These are phyloP conservation scores for Apophysomyces ossiformis DNA, from an alignment of 371 early-diverging fungal genomes.

Conservation along the genomic window DNA sequence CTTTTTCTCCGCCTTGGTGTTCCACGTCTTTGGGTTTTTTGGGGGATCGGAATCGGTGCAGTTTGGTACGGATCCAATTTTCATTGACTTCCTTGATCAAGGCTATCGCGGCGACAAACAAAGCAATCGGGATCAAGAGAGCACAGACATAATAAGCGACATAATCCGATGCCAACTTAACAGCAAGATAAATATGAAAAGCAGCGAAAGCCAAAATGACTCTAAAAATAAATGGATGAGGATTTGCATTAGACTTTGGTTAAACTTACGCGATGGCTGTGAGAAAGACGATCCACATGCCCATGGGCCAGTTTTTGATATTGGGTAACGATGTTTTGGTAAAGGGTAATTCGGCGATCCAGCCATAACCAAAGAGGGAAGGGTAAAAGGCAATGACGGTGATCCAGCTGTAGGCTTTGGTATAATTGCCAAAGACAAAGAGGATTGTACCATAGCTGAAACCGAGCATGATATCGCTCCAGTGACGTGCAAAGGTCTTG, in stretches of 20 bases:
- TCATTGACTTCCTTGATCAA: constrained; percentile 52
- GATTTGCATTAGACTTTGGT: background rate
- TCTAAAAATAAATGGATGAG: constrained; percentile 18
- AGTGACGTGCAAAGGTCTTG: constrained; percentile 69
- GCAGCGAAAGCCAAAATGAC: constrained; percentile 62
- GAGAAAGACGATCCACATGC: constrained; percentile 70
- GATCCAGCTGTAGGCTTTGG: constrained; percentile 64
- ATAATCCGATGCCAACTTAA: constrained; percentile 35
- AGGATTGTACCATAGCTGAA: constrained; percentile 68
- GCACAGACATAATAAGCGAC: constrained; percentile 63
- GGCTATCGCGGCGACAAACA: constrained; percentile 44
- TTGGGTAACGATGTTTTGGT: constrained; percentile 73
- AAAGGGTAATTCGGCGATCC: constrained; percentile 78
- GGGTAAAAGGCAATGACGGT: background rate
- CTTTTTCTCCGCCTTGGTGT: constrained; percentile 9
- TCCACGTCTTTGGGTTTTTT: constrained; percentile 7
- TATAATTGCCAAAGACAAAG: constrained; percentile 85
- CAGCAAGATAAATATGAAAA: constrained; percentile 64
- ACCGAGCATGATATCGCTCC: constrained; percentile 63
- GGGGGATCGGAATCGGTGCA: constrained; percentile 12
- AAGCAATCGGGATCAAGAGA: constrained; percentile 57
- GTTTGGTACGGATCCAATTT: constrained; percentile 36
- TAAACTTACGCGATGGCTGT: constrained; percentile 58
- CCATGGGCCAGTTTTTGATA: constrained; percentile 71
- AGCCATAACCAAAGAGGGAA: constrained; percentile 35